These are phyloP conservation scores for Neoconidiobolus thromboides DNA, from an alignment of 371 early-diverging fungal species.

Conservation along the genomic window DNA sequence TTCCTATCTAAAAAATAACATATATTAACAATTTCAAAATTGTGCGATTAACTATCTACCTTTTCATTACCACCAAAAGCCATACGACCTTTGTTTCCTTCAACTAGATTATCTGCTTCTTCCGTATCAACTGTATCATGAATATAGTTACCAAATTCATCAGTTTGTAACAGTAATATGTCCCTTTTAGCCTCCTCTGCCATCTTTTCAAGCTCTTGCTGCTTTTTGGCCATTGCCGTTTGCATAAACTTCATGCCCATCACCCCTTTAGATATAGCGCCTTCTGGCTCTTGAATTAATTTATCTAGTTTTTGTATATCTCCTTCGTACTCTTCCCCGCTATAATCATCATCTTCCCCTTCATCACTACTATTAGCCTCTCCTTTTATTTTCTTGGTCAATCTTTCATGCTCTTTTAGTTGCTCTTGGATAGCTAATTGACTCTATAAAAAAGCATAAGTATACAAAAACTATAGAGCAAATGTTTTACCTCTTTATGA, in stretches of 20 bases:
- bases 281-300: conserved; percentile 23
- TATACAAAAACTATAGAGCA: too few relatives aligned
- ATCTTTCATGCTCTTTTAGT: conserved; percentile 55
- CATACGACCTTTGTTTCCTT: conserved; percentile 38
- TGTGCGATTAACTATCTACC: background rate
- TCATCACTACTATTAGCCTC: conserved; percentile 25
- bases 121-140: background rate
- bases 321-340: conserved; percentile 16
- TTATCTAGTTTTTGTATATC: conserved; percentile 20
- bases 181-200: conserved; percentile 18
- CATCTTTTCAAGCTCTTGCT: conserved; percentile 18
- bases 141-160: conserved; percentile 2
- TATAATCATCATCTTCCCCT: conserved; percentile 11
- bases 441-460: conserved; percentile 17
- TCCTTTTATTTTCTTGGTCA: conserved; percentile 66
- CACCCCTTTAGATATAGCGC: conserved; percentile 45
- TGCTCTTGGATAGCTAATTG: conserved; percentile 74
- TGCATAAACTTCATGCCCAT: conserved; percentile 96
- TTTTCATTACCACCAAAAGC: conserved; percentile 15
- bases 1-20: background rate
- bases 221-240: conserved; percentile 35
- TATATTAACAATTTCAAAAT: background rate
- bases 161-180: conserved; percentile 13
- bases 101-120: conserved; percentile 12
- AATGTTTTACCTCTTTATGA: conserved; percentile 26